Conservation (phyloP, 2,329 filamentous ascomycete genomes). For the Epichloe hybrida region DNA sequence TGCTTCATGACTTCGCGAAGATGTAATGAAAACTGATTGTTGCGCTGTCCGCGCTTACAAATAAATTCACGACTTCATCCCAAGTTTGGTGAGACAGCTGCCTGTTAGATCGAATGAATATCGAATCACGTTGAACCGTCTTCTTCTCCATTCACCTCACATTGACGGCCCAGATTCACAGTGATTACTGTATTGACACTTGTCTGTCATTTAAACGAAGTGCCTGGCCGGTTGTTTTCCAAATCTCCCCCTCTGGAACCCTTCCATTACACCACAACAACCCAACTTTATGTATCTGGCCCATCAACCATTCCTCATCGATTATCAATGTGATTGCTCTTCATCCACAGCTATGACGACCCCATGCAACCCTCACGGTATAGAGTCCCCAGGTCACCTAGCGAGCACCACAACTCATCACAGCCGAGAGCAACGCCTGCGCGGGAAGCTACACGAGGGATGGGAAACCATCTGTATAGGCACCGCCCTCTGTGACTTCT, state of each 20-base stretch:
- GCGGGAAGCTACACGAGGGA: constrained; percentile 7
- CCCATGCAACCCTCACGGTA: background rate
- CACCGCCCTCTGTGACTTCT: constrained; percentile 16
- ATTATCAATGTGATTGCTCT: too few species aligned
- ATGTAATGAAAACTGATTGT: too few species aligned
- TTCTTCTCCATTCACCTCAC: background rate
- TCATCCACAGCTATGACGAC: background rate
- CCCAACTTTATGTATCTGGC: too few species aligned
- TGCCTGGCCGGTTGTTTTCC: background rate
- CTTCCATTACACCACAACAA: too few species aligned
- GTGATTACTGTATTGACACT: background rate
- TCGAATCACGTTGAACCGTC: background rate
- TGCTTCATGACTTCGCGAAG: too few species aligned
- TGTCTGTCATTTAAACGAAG: background rate
- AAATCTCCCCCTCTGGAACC: too few species aligned
- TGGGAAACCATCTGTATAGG: constrained; percentile 11
- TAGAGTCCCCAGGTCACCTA: background rate
- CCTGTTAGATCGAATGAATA: background rate
- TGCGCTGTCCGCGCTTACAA: too few species aligned
- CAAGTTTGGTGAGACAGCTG: background rate
- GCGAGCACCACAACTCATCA: background rate
- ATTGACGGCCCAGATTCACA: background rate
- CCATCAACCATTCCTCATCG: too few species aligned
- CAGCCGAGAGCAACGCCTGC: constrained; percentile 1
- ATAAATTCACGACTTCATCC: background rate